A percentile compares a stretch with the other conserved stretches of the same genome.
Conservation (phyloP, 805 yeast genomes). For the Pichia manshurica region DNA sequence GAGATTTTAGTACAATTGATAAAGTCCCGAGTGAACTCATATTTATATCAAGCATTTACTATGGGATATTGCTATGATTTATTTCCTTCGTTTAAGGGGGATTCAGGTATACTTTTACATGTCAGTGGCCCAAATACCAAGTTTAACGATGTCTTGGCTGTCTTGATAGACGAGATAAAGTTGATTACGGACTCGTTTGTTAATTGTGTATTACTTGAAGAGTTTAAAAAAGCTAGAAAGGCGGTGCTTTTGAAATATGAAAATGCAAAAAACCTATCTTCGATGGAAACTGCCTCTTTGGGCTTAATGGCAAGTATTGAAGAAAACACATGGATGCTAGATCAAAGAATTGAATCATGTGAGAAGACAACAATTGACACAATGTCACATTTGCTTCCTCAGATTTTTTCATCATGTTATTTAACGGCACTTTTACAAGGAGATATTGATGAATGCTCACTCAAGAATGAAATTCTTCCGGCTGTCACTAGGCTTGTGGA, state of each 20-base stretch:
- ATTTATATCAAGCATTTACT: constrained; percentile 49
- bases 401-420: constrained; percentile 28
- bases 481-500: constrained; percentile 12
- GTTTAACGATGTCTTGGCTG: constrained; percentile 30
- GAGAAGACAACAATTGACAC: constrained; percentile 40
- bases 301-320: constrained; percentile 52
- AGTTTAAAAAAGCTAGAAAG: constrained; percentile 43
- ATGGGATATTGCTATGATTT: constrained; percentile 55
- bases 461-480: constrained; percentile 12
- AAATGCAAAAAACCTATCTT: constrained; percentile 36
- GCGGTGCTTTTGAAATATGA: constrained; percentile 43
- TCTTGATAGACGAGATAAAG: constrained; percentile 32
- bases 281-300: constrained; percentile 44
- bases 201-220: constrained; percentile 24
- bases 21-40: constrained; percentile 34
- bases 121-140: constrained; percentile 48
- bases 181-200: constrained; percentile 15
- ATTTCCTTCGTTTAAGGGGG: constrained; percentile 49
- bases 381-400: constrained; percentile 28
- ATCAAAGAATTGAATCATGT: constrained; percentile 50
- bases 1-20: constrained; percentile 51
- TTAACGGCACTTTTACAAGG: constrained; percentile 49
- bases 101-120: constrained; percentile 45
- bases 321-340: constrained; percentile 47
- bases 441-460: constrained; percentile 25